Base-by-base conservation (phyloP, 1,139 yeast genomes). In the Candida sanyaensis region DNA sequence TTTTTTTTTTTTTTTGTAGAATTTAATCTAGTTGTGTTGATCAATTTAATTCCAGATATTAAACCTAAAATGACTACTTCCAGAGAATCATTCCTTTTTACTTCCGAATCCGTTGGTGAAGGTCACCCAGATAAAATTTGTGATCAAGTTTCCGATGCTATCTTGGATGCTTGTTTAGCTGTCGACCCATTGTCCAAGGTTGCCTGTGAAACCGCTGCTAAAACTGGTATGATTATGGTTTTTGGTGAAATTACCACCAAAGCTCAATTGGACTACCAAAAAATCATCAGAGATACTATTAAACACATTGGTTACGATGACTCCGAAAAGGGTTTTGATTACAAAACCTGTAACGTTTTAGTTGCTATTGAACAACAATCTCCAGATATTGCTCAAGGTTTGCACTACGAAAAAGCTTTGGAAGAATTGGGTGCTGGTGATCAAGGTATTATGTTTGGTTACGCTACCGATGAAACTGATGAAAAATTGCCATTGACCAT, bases 371-470 rank as follows among this genome's bases (percentile, higher is more conserved):
- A 93, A 81, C 98, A 93, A 78, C 99, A 93, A 78, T 91, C 98
- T 49, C 96, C 96, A 62, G 99, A 93, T 77, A 93, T 93, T 64
- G 99, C 99, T 56, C 98, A 93, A 79, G 99, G 99, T 81, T 84
- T 93, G 68, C 99, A 93, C 76, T 89, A 88, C 77, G 97, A 93
- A 73, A n/a, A 91, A 78, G 95, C 97, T 52, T 81, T 93, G 60
- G 99, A 93, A 80, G 96, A 93, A 52, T 85, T 93, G 68, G 99
- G 99, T 73, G 99, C 99, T 59, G 99, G 99, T 86, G 99, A 93
- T 80, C 99, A 93, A 79, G 98, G 99, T 85, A 93, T 93, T 72
- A 93, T 93, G 99, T 93, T 93, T 70, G 99, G 99, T 75, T 93
- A 93, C 76, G 99, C 99, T 62, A 86, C 99, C 56, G 97, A 93